Evolutionary conservation across 257 asterid species (phyloP).

Genomic region (Salvia splendens): DNA sequence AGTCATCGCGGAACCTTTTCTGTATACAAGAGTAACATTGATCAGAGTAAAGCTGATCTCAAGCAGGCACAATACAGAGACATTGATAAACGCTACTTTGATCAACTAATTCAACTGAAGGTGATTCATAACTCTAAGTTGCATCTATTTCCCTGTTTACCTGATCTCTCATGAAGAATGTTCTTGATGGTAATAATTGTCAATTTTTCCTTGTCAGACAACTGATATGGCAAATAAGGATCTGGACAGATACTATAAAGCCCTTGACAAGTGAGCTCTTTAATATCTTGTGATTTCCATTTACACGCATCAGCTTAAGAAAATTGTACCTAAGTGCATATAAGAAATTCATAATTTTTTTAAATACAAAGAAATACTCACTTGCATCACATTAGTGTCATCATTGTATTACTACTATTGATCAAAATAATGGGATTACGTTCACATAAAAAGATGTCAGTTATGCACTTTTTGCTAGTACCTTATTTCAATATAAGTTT

Average conservation of each 20-base stretch:
- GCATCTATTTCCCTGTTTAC: constrained; percentile 13
- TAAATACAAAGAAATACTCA: too few relatives aligned
- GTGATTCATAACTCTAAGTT: constrained; percentile 41
- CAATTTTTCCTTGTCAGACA: constrained; percentile 55
- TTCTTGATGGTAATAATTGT: constrained; percentile 10
- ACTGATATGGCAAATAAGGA: constrained; percentile 99
- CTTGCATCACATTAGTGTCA: background rate
- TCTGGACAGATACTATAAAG: constrained; percentile 89
- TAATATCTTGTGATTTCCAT: constrained; percentile 1
- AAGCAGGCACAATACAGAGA: constrained; percentile 93
- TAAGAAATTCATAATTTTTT: background rate
- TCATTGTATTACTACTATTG: background rate
- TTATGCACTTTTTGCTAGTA: too few relatives aligned
- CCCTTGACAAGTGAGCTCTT: constrained; percentile 90
- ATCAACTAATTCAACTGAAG: constrained; percentile 95
- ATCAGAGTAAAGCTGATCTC: constrained; percentile 72
- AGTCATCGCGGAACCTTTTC: constrained; percentile 71
- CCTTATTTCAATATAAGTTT: too few relatives aligned
- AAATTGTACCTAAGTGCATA: constrained; percentile 2
- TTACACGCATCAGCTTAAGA: background rate
- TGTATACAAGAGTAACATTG: constrained; percentile 83
- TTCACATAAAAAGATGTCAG: too few relatives aligned
- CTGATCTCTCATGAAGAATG: background rate
- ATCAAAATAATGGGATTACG: too few relatives aligned
- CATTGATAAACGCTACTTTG: constrained; percentile 94